phyloP scores from a whole-genome alignment of 164 flowering plant genomes.

The Annona squamosa region DNA sequence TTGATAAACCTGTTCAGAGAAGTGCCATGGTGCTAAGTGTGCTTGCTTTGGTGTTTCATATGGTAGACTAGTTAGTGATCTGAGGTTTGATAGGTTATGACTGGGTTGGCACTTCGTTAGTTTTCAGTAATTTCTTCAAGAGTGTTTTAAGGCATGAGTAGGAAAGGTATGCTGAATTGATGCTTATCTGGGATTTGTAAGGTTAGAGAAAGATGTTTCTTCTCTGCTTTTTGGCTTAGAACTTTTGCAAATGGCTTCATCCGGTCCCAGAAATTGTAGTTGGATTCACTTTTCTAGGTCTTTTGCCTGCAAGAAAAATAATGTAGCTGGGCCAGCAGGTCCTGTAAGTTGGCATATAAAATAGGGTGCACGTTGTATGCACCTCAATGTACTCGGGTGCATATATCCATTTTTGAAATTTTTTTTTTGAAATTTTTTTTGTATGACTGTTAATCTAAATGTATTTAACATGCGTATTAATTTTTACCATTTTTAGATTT shows the following conservation, averaged over 20 bases:
- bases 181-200: background rate
- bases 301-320: background rate
- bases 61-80: too few relatives aligned
- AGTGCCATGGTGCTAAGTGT: background rate
- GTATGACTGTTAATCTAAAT: too few relatives aligned
- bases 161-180: background rate
- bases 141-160: background rate
- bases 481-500: too few relatives aligned
- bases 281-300: background rate
- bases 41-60: background rate
- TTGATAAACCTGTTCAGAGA: background rate
- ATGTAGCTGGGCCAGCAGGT: background rate
- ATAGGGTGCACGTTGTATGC: background rate
- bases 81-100: too few relatives aligned
- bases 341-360: background rate
- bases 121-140: too few relatives aligned
- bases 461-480: too few relatives aligned
- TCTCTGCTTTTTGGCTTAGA: background rate
- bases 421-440: too few relatives aligned
- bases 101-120: too few relatives aligned
- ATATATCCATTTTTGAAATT: too few relatives aligned
- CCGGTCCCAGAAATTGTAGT: background rate
- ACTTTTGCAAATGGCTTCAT: background rate
- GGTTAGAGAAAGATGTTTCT: background rate
- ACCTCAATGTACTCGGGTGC: too few relatives aligned